Evolutionary conservation across 106 monocot genomes (phyloP).

Genomic region (Triglochin maritima): DNA sequence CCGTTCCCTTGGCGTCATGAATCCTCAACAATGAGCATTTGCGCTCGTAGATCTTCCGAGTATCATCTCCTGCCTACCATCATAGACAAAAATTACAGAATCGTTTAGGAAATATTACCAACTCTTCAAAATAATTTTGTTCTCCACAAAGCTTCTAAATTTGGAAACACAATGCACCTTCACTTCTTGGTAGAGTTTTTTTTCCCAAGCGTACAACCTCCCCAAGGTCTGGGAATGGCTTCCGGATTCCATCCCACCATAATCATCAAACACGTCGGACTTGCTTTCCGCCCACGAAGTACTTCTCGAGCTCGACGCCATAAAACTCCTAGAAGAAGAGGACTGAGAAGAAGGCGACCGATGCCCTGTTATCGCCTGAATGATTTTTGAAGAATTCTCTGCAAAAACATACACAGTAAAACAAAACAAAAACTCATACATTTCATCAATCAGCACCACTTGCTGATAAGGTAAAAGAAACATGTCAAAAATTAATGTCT

Average conservation of each 20-base stretch:
- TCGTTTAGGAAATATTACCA: background rate
- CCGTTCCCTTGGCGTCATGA: constrained; percentile 48
- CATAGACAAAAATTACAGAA: background rate
- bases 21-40: constrained; percentile 71
- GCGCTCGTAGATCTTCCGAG: constrained; percentile 59
- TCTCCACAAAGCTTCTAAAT: background rate
- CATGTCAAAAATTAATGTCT: background rate
- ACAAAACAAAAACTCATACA: background rate
- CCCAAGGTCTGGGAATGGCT: constrained; percentile 82
- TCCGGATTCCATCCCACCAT: constrained; percentile 72
- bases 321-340: constrained; percentile 39
- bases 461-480: background rate
- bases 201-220: constrained; percentile 97
- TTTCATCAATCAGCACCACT: background rate
- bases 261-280: constrained; percentile 56
- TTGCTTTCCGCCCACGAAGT: constrained; percentile 36
- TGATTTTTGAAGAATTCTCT: constrained; percentile 90
- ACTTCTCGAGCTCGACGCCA: constrained; percentile 45
- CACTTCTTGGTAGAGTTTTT: constrained; percentile 95
- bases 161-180: constrained; percentile 44
- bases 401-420: background rate
- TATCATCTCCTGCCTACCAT: constrained; percentile 60
- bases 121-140: background rate
- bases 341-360: constrained; percentile 70
- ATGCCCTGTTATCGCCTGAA: constrained; percentile 91